These are phyloP conservation scores for Heritiera littoralis DNA, from an alignment of 345 rosid genomes.

Conservation along the genomic window DNA sequence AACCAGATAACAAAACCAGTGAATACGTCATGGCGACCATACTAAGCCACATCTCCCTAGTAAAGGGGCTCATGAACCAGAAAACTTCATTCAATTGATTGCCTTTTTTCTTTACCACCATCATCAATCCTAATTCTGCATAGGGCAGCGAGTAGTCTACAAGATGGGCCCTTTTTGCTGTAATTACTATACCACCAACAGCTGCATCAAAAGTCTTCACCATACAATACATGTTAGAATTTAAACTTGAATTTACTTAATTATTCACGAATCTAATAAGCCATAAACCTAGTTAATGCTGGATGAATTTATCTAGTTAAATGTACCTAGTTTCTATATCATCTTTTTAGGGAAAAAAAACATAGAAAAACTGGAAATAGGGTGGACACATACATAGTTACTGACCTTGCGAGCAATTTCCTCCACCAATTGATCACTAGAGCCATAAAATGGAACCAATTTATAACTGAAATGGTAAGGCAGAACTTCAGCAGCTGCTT, in stretches of 20 bases:
- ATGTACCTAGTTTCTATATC: too few relatives aligned
- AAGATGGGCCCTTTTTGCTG: neutral
- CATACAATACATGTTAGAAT: too few relatives aligned
- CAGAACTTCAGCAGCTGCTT: too few relatives aligned
- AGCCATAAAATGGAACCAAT: neutral
- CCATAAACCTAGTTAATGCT: too few relatives aligned
- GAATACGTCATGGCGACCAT: conserved; percentile 16
- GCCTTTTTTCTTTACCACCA: conserved; percentile 17
- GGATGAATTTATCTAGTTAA: too few relatives aligned
- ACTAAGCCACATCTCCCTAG: neutral
- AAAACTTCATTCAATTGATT: neutral
- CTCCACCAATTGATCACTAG: neutral
- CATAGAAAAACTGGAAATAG: too few relatives aligned
- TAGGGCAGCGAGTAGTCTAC: conserved; percentile 19
- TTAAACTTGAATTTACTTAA: too few relatives aligned
- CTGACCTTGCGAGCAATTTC: neutral
- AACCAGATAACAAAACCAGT: conserved; percentile 24
- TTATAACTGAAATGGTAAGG: neutral
- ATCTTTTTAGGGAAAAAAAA: too few relatives aligned
- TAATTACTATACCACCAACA: conserved; percentile 21
- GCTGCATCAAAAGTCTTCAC: conserved; percentile 18
- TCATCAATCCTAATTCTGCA: neutral
- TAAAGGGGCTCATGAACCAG: conserved; percentile 20
- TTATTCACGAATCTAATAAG: too few relatives aligned
- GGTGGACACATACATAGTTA: too few relatives aligned